phyloP scores from a whole-genome alignment of 2,329 filamentous ascomycete species.

The Aaosphaeria arxii region DNA sequence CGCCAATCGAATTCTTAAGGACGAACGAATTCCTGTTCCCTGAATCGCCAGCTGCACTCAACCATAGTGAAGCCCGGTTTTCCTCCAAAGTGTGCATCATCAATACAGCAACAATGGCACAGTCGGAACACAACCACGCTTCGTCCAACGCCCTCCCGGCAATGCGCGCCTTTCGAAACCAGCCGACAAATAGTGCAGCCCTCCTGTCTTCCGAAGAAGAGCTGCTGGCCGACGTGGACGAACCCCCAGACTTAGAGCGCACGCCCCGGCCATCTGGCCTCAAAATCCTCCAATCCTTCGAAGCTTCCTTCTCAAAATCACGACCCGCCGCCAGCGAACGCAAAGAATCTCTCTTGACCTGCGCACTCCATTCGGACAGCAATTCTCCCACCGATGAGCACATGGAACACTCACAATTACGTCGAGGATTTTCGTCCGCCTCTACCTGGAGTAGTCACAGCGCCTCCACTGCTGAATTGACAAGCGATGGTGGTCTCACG shows the following conservation, averaged over 20 bases:
- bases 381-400: conserved; percentile 43
- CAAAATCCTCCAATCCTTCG: conserved; percentile 36
- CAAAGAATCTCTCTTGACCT: conserved; percentile 81
- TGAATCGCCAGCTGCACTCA: no score
- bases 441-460: conserved; percentile 80
- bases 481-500: conserved; percentile 89
- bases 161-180: conserved; percentile 22
- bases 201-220: conserved; percentile 55
- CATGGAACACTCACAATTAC: conserved; percentile 29
- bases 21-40: no score
- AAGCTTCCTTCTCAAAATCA: conserved; percentile 47
- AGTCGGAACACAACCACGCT: conserved; percentile 23
- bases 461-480: conserved; percentile 83
- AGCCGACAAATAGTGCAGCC: conserved; percentile 21
- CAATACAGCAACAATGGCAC: conserved; percentile 26
- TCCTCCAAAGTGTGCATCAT: background rate
- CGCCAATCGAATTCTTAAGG: no score
- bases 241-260: conserved; percentile 73
- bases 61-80: no score
- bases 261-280: conserved; percentile 42
- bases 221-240: conserved; percentile 72
- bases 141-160: conserved; percentile 24
- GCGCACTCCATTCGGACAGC: conserved; percentile 62
- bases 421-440: conserved; percentile 49
- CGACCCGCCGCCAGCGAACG: conserved; percentile 49